Evolutionary conservation across 768 basidiomycete genomes (phyloP).

Genomic region (Leccinum longicurvipes): DNA sequence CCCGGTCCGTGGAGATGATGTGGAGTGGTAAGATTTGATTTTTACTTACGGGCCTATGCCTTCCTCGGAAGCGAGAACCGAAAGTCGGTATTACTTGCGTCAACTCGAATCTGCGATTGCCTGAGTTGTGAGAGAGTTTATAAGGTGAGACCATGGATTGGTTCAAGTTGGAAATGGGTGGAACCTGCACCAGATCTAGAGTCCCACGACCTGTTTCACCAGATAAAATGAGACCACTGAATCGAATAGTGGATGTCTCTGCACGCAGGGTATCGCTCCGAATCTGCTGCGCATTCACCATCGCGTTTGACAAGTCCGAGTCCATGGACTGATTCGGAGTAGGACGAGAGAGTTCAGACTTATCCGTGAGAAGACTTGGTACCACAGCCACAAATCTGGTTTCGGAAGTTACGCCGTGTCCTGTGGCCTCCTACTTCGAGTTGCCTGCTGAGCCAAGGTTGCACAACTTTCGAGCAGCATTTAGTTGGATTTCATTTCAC

Average conservation of each 20-base stretch:
- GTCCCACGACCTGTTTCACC: background rate
- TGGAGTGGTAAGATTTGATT: background rate
- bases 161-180: background rate
- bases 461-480: background rate
- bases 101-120: background rate
- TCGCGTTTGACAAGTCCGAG: no score
- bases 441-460: background rate
- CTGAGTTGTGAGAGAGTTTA: background rate
- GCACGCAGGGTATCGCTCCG: background rate
- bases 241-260: background rate
- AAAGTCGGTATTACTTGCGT: background rate
- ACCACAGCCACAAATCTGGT: conserved; percentile 11
- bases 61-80: background rate
- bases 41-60: background rate
- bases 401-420: background rate
- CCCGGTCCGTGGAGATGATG: background rate
- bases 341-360: no score
- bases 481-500: background rate
- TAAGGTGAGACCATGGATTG: background rate
- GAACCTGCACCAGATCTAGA: background rate
- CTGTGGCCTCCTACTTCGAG: background rate
- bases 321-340: no score
- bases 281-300: background rate
- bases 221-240: background rate
- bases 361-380: background rate